Conservation (phyloP, 2,329 filamentous ascomycete species). For the Leptodontidium sp. region DNA sequence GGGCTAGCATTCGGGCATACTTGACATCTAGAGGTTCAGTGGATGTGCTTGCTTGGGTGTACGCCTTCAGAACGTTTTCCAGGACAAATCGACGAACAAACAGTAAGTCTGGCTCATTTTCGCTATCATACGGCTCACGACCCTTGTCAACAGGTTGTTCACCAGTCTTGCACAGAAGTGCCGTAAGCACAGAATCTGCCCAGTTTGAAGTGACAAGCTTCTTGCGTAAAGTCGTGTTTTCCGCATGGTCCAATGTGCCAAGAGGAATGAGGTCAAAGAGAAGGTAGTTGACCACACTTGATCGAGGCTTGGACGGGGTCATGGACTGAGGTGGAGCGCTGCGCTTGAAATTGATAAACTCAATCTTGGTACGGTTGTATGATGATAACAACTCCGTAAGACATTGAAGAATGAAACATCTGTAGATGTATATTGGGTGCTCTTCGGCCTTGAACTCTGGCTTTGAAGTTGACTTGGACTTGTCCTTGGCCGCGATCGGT, state of each 20-base stretch:
- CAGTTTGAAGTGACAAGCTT: constrained; percentile 83
- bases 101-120: constrained; percentile 83
- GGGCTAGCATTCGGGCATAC: constrained; percentile 85
- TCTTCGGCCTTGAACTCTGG: constrained; percentile 87
- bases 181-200: constrained; percentile 86
- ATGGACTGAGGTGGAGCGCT: constrained; percentile 81
- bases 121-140: constrained; percentile 68
- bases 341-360: constrained; percentile 99
- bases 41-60: constrained; percentile 84
- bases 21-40: constrained; percentile 83
- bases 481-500: constrained; percentile 40
- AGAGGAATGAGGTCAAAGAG: constrained; percentile 77
- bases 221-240: constrained; percentile 83
- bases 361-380: constrained; percentile 94
- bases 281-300: constrained; percentile 92
- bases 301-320: constrained; percentile 93
- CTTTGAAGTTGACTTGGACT: constrained; percentile 70
- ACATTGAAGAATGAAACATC: constrained; percentile 93
- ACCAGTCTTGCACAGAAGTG: constrained; percentile 85
- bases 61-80: constrained; percentile 90
- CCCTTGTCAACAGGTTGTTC: constrained; percentile 71
- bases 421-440: constrained; percentile 95
- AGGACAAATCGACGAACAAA: constrained; percentile 96
- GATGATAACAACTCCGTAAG: constrained; percentile 88
- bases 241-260: constrained; percentile 72